phyloP scores from a whole-genome alignment of 352 stramenopile species.

The Blastocystis sp. region DNA sequence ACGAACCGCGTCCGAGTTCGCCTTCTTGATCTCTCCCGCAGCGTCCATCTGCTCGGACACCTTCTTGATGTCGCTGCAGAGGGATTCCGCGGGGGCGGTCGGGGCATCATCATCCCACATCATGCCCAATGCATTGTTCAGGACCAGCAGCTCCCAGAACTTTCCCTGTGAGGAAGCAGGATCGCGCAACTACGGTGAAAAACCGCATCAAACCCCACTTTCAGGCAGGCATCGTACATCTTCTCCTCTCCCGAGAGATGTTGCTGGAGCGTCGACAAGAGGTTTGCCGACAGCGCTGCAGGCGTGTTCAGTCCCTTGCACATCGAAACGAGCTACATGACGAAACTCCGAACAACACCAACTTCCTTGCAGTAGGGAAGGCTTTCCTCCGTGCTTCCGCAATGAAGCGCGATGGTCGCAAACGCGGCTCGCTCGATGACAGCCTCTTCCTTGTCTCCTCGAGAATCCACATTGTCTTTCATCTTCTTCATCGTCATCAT shows the following conservation, averaged over 20 bases:
- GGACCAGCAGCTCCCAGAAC: background rate
- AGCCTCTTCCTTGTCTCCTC: background rate
- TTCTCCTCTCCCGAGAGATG: conserved; percentile 5
- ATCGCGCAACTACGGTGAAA: background rate
- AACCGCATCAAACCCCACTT: background rate
- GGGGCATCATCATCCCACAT: background rate
- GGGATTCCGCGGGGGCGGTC: background rate
- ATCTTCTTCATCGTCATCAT: background rate
- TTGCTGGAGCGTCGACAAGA: conserved; percentile 12
- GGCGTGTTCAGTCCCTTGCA: background rate
- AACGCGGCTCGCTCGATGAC: background rate
- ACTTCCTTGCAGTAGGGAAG: background rate
- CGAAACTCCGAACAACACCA: background rate
- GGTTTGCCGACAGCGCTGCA: background rate
- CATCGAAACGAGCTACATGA: background rate
- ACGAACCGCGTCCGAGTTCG: background rate
- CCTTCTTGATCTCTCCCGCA: background rate
- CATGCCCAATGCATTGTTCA: background rate
- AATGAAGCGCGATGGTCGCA: conserved; percentile 5
- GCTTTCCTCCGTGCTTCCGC: background rate
- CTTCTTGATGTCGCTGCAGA: background rate
- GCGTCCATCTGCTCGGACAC: background rate
- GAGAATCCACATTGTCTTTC: conserved; percentile 38
- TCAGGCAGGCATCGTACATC: background rate
- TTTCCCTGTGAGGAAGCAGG: background rate